Conservation (phyloP, 768 basidiomycete species). For the Hericium coralloides region DNA sequence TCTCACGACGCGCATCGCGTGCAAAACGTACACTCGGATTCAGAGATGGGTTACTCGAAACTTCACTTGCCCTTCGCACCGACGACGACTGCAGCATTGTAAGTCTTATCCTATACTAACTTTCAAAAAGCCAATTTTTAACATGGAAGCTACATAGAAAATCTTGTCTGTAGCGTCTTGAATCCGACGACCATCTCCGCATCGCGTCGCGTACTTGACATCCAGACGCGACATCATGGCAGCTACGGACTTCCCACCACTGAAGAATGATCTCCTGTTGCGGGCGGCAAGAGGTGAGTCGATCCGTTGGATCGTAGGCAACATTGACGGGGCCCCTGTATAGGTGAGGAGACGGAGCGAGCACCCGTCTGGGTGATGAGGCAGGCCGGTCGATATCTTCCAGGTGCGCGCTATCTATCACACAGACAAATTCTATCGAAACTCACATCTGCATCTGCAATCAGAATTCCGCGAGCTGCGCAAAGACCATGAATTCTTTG, state of each 20-base stretch:
- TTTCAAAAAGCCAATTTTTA: neutral
- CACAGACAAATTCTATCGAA: constrained; percentile 1
- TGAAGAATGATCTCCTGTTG: constrained; percentile 82
- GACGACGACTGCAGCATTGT: neutral
- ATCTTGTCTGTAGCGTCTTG: neutral
- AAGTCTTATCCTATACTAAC: neutral
- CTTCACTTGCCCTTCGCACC: neutral
- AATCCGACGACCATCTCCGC: neutral
- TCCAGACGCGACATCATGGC: neutral
- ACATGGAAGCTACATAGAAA: neutral
- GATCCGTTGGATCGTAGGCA: neutral
- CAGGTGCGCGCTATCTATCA: constrained; percentile 42
- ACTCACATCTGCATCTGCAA: neutral
- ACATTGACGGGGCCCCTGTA: neutral
- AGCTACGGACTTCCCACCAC: constrained; percentile 42
- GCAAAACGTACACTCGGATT: neutral
- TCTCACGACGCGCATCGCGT: neutral
- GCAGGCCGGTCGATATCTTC: constrained; percentile 92
- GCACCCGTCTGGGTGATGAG: constrained; percentile 99
- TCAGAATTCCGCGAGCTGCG: constrained; percentile 87
- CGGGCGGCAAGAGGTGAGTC: constrained; percentile 73
- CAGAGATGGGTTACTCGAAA: neutral
- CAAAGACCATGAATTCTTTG: constrained; percentile 85
- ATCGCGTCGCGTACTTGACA: neutral
- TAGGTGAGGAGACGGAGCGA: constrained; percentile 79